Evolutionary conservation across 2,329 filamentous ascomycete species (phyloP), one percentile per base, ranked within the genome.

Genomic region (Xylariaceae sp.): DNA sequence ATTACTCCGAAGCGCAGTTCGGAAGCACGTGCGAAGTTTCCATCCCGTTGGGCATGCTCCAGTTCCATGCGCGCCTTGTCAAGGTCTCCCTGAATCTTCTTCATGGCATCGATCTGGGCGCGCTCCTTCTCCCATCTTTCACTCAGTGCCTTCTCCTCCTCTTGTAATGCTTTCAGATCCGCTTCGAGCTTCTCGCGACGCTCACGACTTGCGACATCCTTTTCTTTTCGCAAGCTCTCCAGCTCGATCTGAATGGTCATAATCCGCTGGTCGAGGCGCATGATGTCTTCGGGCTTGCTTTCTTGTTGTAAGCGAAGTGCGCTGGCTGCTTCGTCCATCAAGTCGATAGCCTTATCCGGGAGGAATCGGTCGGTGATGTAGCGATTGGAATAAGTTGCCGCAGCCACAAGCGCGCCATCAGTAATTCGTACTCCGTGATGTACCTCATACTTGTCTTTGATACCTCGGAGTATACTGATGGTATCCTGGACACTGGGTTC

Each of bases 211-310:
- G 89, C 87, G 53, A 96, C 81, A 66, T 99, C 94, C 9, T 87
- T 96, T 73, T 99, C 94, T 69, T 97, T 97, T 54, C 93, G 85
- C 48, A 99, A 76, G 62, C 92, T 97, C 72, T 97, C 94, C 0
- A 97, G 81, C 73, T 99, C 93, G 63, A 99, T 97, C 71, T 97
- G 93, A 11, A 97, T 91, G 0, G 93, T 97, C 85, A 97, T 95
- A 61, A 97, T 96, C 69, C 92, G 90, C 62, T 95, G 89, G 69
- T 97, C 93, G 1, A 97, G 83, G 54, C 88, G 86, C 77, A 95
- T 90, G 39, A 99, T 97, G 7, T 93, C 87, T 67, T 97, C 94
- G 0, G 94, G 94, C 68, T 97, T 97, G 67, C 91, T 96, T 74
- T 99, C 94, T 74, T 97, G 94, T 71, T 97, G 93, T 37, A 97